Conservation (phyloP, 257 asterid genomes). For the Capsicum pubescens region DNA sequence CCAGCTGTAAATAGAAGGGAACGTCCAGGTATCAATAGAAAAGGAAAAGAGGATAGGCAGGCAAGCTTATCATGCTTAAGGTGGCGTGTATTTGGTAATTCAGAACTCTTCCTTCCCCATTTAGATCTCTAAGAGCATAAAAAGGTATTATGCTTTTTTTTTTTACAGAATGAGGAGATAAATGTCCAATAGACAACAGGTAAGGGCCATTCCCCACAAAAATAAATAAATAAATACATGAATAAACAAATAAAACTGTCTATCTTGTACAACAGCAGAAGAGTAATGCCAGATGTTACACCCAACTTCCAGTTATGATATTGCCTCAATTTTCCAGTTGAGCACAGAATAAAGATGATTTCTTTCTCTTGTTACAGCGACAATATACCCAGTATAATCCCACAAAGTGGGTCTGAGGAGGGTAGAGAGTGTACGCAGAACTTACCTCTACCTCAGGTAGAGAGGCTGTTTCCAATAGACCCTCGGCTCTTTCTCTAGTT, state of each 20-base stretch:
- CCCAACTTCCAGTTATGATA: constrained; percentile 11
- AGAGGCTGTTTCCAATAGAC: too few relatives aligned
- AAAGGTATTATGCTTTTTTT: not conserved
- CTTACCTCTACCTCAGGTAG: too few relatives aligned
- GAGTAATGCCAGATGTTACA: not conserved
- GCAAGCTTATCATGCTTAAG: constrained; percentile 5
- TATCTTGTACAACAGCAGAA: constrained; percentile 5
- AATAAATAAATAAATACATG: not conserved
- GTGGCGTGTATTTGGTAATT: not conserved
- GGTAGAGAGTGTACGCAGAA: too few relatives aligned
- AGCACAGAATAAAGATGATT: not conserved
- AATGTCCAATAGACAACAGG: not conserved
- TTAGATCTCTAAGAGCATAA: constrained; percentile 11
- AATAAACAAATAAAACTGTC: constrained; percentile 1
- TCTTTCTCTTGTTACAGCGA: not conserved
- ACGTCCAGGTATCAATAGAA: not conserved
- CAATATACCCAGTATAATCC: too few relatives aligned
- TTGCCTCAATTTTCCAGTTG: constrained; percentile 11
- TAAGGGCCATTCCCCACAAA: constrained; percentile 4
- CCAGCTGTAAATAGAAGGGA: constrained; percentile 11
- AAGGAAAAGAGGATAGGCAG: not conserved
- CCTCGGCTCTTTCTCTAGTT: not conserved
- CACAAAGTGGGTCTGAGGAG: too few relatives aligned
- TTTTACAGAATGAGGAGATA: not conserved
- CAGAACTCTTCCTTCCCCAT: not conserved